A percentile compares a stretch with the other conserved stretches of the same genome.
Evolutionary conservation across 2,329 filamentous ascomycete species (phyloP).

Genomic region (Ambrosiella xylebori): DNA sequence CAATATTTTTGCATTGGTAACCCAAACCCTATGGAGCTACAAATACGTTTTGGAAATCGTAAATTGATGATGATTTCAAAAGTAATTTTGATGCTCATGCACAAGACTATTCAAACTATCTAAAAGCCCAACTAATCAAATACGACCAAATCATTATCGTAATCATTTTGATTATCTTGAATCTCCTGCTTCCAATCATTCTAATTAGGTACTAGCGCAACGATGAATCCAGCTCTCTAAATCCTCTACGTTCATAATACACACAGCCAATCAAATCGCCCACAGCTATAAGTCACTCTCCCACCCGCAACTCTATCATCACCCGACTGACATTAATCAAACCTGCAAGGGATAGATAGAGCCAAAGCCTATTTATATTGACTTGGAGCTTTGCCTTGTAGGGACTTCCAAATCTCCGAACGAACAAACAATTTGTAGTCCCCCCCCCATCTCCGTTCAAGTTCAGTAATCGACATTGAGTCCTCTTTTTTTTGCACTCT

Average conservation of each 20-base stretch:
- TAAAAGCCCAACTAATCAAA: background rate
- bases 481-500: background rate
- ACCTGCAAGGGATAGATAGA: background rate
- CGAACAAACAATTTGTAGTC: background rate
- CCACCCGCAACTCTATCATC: no score
- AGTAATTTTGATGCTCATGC: background rate
- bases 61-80: background rate
- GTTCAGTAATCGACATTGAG: background rate
- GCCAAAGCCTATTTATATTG: no score
- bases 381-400: no score
- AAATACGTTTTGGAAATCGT: background rate
- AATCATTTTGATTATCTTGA: background rate
- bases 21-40: background rate
- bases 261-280: background rate
- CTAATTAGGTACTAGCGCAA: background rate
- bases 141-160: background rate
- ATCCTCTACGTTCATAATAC: background rate
- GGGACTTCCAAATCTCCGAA: background rate
- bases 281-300: no score
- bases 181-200: background rate
- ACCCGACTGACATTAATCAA: background rate
- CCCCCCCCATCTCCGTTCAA: background rate
- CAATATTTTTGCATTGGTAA: background rate
- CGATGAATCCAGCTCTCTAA: background rate
- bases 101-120: background rate